Percentiles rank a stretch among this genome's conserved stretches.
Conservation (phyloP, 768 basidiomycete genomes). For the Auriculariales sp. region DNA sequence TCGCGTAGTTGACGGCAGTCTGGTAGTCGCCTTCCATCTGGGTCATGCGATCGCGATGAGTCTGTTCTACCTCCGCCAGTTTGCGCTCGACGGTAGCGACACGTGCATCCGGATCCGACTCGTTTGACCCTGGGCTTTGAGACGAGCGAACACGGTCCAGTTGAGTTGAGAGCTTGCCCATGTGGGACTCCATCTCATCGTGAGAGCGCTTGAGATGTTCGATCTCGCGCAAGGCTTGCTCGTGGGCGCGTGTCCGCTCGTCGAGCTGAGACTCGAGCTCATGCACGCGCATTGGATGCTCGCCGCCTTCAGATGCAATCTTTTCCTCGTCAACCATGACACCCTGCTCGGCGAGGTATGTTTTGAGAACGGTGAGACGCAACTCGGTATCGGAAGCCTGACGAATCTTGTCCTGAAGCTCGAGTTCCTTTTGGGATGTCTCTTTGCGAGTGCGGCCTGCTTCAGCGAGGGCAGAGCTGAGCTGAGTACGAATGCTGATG, state of each 20-base stretch:
- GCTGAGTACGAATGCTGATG: constrained; percentile 55
- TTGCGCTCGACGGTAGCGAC: constrained; percentile 61
- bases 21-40: constrained; percentile 94
- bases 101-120: constrained; percentile 22
- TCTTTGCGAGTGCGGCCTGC: constrained; percentile 57
- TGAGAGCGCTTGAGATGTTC: constrained; percentile 48
- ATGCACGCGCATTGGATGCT: constrained; percentile 30
- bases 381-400: constrained; percentile 55
- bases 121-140: constrained; percentile 30
- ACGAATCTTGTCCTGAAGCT: constrained; percentile 46
- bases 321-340: constrained; percentile 66
- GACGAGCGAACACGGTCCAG: constrained; percentile 50
- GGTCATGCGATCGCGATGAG: constrained; percentile 64
- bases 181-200: constrained; percentile 61
- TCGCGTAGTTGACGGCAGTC: constrained; percentile 93
- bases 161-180: constrained; percentile 46
- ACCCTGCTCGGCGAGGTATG: constrained; percentile 80
- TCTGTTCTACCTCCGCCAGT: constrained; percentile 63
- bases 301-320: constrained; percentile 24
- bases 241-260: constrained; percentile 56
- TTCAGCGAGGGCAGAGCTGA: constrained; percentile 54
- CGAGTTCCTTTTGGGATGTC: constrained; percentile 46
- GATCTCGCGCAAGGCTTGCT: constrained; percentile 64
- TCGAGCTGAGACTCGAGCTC: constrained; percentile 71
- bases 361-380: constrained; percentile 66